Base-by-base conservation (phyloP, 2,329 filamentous ascomycete species). In the Epichloe sylvatica region DNA sequence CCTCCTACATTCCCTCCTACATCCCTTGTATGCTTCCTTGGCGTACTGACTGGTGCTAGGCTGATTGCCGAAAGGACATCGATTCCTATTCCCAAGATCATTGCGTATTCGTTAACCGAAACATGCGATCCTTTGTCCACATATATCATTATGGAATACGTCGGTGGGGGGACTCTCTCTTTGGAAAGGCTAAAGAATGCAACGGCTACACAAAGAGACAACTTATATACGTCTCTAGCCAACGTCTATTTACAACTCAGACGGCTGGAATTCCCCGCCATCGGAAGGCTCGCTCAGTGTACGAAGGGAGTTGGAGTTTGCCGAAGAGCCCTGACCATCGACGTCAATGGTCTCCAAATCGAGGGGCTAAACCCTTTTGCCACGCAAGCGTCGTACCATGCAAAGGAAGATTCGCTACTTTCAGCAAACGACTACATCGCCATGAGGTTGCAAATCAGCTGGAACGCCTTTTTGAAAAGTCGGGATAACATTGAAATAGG, bases 161-260 rank as follows among this genome's bases (percentile, higher is more conserved):
- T 30, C 9, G 8, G 8, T 8, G 25, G 25, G 25, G 25, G 25
- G 8, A 30, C 25, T 30, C 8, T 30, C 35, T 50, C 30, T 49
- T 49, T 11, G 53, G 49, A 15, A 37, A 21, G 43, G 3, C 37
- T 54, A 5, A 15, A 49, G 33, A 46, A 45, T 11, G 36, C 47
- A 51, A 37, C 51, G 38, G 9, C 36, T 30, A 11, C 44, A 41
- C 13, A 49, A 25, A 23, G 38, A 34, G 34, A 49, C 8, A 37
- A 17, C 11, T 45, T 53, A 5, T 52, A 52, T 45, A 47, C 23
- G 2, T 55, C 53, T 19, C 50, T 55, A 13, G 52, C 52, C 23
- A 44, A 52, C 33, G 48, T 55, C n/a, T 52, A 51, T 36, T 45
- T 53, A n/a, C 50, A 55, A 25, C 51, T 55, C n/a, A 46, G 53